Base-by-base conservation (phyloP, 371 early-diverging fungal species). In the Rhizopus delemar region DNA sequence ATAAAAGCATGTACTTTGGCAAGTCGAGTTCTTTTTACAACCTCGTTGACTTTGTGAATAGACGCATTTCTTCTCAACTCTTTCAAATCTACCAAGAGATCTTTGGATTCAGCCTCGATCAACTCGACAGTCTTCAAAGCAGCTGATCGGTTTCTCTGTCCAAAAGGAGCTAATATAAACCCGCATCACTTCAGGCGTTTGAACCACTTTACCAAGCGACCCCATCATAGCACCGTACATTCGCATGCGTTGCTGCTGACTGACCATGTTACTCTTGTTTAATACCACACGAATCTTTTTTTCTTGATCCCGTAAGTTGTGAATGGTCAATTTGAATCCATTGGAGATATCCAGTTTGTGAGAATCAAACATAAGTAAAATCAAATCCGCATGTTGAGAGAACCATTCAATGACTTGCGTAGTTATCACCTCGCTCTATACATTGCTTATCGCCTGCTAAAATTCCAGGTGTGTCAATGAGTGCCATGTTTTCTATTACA, bases 141-240 rank as follows among this genome's bases (percentile, higher is more conserved):
- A 75, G 53, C 90, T 86, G 2, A 83, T 79, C 7, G 91, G 88
- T 56, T 87, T 83, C 56, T 85, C 82, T 6, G 84, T 80, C 92
- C 94, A 92, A 68, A 94, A 92, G 12, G 88, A 87, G 1, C 89
- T 87, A 50, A 93, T 62, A 59, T 86, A 94, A 31, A 94, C 94
- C 16, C 94, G 84, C 80, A 86, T 82, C 15, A 94, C 95, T 68
- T 94, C 94, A 15, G 94, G 95, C 2, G 93, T 90, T 39, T 89
- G 83, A 8, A 94, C 80, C 0, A 94, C 92, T 64, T 90, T 92
- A 59, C 95, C 94, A 15, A 94, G 79, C 13, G 94, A 92, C 94
- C 94, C 94, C 94, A 94, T 94, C 75, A 94, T 74, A 8, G 94
- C 94, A 45, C 94, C 94, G 59, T 92, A 92, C 77, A 94, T 93